These are phyloP conservation scores for Aspergillus sclerotioniger DNA, from an alignment of 495 filamentous ascomycete species.

Conservation along the genomic window DNA sequence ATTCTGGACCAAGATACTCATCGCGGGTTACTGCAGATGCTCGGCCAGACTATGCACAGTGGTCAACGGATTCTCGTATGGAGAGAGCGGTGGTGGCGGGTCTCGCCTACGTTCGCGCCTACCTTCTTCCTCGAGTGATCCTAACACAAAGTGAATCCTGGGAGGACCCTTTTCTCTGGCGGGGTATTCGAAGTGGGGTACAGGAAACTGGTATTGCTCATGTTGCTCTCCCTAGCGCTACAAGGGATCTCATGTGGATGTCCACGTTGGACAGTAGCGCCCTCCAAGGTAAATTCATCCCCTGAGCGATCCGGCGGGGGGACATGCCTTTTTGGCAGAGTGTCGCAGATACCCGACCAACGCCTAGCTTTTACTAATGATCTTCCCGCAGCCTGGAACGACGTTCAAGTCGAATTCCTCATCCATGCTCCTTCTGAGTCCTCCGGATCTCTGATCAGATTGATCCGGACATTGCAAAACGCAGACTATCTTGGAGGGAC, in stretches of 20 bases:
- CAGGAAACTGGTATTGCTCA: slow-evolving; percentile 45
- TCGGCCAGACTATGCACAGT: slow-evolving; percentile 45
- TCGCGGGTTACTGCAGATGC: slow-evolving; percentile 34
- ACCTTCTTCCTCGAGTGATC: slow-evolving; percentile 49
- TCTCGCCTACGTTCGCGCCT: slow-evolving; percentile 44
- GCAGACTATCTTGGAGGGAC: slow-evolving; percentile 69
- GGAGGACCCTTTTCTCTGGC: slow-evolving; percentile 55
- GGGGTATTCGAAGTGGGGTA: slow-evolving; percentile 47
- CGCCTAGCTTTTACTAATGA: background rate
- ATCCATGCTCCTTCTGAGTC: slow-evolving; percentile 67
- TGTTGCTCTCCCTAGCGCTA: slow-evolving; percentile 65
- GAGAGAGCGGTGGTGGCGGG: slow-evolving; percentile 43
- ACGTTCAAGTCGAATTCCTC: slow-evolving; percentile 68
- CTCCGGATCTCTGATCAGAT: slow-evolving; percentile 68
- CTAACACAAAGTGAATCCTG: slow-evolving; percentile 43
- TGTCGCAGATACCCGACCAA: too few relatives aligned
- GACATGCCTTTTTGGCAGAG: too few relatives aligned
- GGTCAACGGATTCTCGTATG: slow-evolving; percentile 51
- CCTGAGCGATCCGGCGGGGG: background rate
- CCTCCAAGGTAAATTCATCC: slow-evolving; percentile 52
- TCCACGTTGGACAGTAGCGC: slow-evolving; percentile 69
- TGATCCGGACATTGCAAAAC: slow-evolving; percentile 66
- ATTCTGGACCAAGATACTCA: background rate
- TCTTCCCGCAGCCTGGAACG: slow-evolving; percentile 63
- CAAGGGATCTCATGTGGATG: slow-evolving; percentile 69